phyloP scores from a whole-genome alignment of 306 rosid genomes.

The Cucurbita argyrosperma region DNA sequence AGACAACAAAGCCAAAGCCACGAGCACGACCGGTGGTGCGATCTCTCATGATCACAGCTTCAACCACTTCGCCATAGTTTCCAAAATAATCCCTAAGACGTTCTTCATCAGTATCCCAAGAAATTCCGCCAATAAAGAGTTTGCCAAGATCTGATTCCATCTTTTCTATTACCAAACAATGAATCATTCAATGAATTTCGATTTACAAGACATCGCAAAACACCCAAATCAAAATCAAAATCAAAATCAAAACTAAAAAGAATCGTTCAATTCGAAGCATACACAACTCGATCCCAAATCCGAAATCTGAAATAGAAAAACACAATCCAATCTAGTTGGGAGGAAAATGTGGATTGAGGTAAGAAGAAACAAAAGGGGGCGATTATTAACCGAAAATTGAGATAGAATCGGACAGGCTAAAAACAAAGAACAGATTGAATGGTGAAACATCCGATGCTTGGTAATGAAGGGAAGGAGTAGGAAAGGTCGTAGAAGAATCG shows the following conservation, averaged over 20 bases:
- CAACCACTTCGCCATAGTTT: slow-evolving; percentile 80
- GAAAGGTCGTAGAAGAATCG: slow-evolving; percentile 22
- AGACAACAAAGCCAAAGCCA: slow-evolving; percentile 79
- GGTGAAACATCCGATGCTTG: slow-evolving; percentile 52
- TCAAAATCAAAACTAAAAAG: slow-evolving; percentile 18
- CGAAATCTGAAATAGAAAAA: not conserved
- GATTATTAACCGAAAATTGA: slow-evolving; percentile 36
- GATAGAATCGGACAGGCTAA: slow-evolving; percentile 36
- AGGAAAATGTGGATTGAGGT: slow-evolving; percentile 32
- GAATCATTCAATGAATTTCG: slow-evolving; percentile 8
- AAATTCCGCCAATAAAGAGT: slow-evolving; percentile 98
- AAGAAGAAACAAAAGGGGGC: slow-evolving; percentile 7
- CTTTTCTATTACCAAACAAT: slow-evolving; percentile 23
- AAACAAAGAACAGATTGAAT: slow-evolving; percentile 39
- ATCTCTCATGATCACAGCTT: slow-evolving; percentile 95
- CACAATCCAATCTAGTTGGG: not conserved
- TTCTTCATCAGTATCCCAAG: slow-evolving; percentile 95
- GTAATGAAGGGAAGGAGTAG: slow-evolving; percentile 26
- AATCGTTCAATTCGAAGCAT: slow-evolving; percentile 13
- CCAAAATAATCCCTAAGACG: slow-evolving; percentile 72
- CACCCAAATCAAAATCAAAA: slow-evolving; percentile 8
- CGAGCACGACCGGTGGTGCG: slow-evolving; percentile 94
- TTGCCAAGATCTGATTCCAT: slow-evolving; percentile 96
- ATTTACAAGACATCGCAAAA: not conserved
- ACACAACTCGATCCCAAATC: slow-evolving; percentile 18